phyloP scores from a whole-genome alignment of 129 eudicot species.

The Oenanthe sinensis region DNA sequence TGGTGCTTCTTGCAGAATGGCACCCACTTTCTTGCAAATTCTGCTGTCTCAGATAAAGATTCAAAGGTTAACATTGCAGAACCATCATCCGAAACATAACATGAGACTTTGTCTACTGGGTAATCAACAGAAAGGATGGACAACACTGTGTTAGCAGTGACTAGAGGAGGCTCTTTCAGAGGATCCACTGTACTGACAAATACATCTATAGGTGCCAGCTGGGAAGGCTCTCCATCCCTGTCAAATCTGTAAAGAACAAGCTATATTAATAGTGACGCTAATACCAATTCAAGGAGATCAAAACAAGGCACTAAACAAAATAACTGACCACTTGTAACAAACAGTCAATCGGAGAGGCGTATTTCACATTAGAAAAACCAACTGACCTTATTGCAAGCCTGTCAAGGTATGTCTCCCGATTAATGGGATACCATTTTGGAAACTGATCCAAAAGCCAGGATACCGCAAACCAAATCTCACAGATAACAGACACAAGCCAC shows the following conservation, averaged over 20 bases:
- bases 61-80: conserved; percentile 56
- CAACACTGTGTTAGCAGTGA: conserved; percentile 80
- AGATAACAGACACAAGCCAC: conserved; percentile 77
- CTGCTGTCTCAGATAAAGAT: conserved; percentile 51
- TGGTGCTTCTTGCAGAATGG: conserved; percentile 79
- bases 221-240: conserved; percentile 89
- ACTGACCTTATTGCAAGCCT: conserved; percentile 66
- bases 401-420: conserved; percentile 81
- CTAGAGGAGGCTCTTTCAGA: conserved; percentile 66
- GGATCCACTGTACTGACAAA: conserved; percentile 96
- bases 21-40: conserved; percentile 68
- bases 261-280: neutral
- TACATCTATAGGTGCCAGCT: conserved; percentile 69
- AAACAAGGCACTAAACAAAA: neutral
- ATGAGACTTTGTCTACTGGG: conserved; percentile 78
- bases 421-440: conserved; percentile 76
- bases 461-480: conserved; percentile 86
- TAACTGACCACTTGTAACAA: neutral
- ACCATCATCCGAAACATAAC: conserved; percentile 57
- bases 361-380: neutral
- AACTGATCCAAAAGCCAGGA: conserved; percentile 89
- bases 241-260: conserved; percentile 37
- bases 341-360: neutral
- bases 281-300: neutral
- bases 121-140: conserved; percentile 81